Conservation (phyloP, 768 basidiomycete species). For the Pisolithus marmoratus region DNA sequence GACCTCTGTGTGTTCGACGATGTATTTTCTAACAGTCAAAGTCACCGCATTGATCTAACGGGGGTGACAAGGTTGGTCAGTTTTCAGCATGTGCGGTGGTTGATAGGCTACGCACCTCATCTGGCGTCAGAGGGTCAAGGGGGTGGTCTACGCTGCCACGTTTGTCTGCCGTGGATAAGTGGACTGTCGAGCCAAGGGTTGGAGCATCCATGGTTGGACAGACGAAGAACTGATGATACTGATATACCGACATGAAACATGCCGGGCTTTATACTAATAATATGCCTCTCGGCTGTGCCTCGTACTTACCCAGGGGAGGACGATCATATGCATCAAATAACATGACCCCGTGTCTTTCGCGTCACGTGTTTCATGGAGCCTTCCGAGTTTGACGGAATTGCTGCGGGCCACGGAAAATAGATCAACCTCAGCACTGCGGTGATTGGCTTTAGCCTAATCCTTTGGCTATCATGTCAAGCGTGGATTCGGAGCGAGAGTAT, state of each 20-base stretch:
- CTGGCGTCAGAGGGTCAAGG: conserved; percentile 58
- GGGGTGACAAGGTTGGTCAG: not conserved
- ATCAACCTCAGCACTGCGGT: too few species aligned
- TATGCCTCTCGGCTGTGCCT: too few species aligned
- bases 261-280: not conserved
- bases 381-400: too few species aligned
- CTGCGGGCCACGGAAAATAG: too few species aligned
- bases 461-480: too few species aligned
- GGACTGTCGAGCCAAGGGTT: conserved; percentile 12
- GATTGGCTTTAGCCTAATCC: too few species aligned
- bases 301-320: too few species aligned
- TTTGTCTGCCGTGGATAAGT: conserved; percentile 10
- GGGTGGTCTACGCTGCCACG: conserved; percentile 42
- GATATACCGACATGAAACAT: conserved; percentile 10
- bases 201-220: conserved; percentile 16
- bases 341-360: too few species aligned
- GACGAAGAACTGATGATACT: conserved; percentile 1
- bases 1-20: conserved; percentile 48
- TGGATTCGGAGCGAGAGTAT: too few species aligned
- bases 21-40: conserved; percentile 48
- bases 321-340: too few species aligned
- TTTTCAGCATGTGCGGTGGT: not conserved
- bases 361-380: too few species aligned
- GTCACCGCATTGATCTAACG: conserved; percentile 60
- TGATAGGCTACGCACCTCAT: conserved; percentile 39